A percentile compares a stretch with the other conserved stretches of the same genome.
Conservation (phyloP, 768 basidiomycete species). For the Obba rivulosa region DNA sequence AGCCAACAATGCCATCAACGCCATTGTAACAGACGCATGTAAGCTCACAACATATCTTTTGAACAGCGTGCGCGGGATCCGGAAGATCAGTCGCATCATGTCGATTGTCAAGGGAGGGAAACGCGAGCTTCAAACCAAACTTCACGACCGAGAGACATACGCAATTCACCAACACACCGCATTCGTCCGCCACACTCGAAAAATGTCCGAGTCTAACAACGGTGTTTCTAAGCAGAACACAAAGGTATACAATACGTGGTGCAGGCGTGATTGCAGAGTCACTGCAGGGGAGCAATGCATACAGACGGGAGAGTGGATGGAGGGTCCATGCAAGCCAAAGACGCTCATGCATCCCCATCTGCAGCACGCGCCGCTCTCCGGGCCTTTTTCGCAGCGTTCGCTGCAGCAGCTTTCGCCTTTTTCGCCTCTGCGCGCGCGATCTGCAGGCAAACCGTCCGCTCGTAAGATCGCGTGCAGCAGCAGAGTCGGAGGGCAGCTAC, state of each 20-base stretch:
- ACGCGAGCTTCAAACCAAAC: too few relatives aligned
- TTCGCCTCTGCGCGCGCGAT: constrained; percentile 68
- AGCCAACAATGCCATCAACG: too few relatives aligned
- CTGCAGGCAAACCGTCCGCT: constrained; percentile 23
- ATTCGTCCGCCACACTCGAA: too few relatives aligned
- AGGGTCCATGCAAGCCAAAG: not conserved
- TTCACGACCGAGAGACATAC: too few relatives aligned
- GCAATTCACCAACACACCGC: too few relatives aligned
- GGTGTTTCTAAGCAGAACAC: constrained; percentile 11
- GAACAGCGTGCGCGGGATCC: too few relatives aligned
- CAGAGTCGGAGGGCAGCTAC: constrained; percentile 7
- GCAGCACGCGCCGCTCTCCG: constrained; percentile 35
- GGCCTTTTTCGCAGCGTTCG: constrained; percentile 90
- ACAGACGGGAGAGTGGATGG: not conserved
- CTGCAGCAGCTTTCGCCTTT: constrained; percentile 79
- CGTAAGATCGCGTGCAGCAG: not conserved
- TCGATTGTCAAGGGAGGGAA: too few relatives aligned
- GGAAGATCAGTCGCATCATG: too few relatives aligned
- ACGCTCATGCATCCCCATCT: constrained; percentile 6
- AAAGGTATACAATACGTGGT: constrained; percentile 15
- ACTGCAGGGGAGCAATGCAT: not conserved
- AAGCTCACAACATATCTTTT: too few relatives aligned
- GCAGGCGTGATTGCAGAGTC: not conserved
- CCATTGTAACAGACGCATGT: too few relatives aligned
- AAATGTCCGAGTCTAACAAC: not conserved